Conservation (phyloP, 1,284 basidiomycete genomes). For the Malassezia nana region DNA sequence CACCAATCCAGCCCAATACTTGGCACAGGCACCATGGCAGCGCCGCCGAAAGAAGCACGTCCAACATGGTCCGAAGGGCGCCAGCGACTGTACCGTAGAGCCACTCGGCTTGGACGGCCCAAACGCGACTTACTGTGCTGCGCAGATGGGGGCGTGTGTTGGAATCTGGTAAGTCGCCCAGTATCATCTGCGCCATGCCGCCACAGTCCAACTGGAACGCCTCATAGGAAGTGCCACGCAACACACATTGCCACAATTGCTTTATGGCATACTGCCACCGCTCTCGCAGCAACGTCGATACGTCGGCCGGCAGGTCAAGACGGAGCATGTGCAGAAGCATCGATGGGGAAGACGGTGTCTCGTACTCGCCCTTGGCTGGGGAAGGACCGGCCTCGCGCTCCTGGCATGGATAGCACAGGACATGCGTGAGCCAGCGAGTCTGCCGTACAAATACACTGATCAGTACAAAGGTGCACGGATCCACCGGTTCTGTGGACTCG, state of each 20-base stretch:
- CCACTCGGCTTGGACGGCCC: slow-evolving; percentile 18
- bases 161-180: background rate
- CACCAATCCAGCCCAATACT: slow-evolving; percentile 15
- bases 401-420: slow-evolving; percentile 7
- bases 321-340: slow-evolving; percentile 6
- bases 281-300: background rate
- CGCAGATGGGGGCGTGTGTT: background rate
- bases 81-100: slow-evolving; percentile 23
- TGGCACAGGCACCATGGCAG: slow-evolving; percentile 12
- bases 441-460: slow-evolving; percentile 5
- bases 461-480: slow-evolving; percentile 1
- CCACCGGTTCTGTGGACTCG: background rate
- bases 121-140: background rate
- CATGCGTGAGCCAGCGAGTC: slow-evolving; percentile 12
- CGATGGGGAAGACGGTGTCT: background rate
- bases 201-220: slow-evolving; percentile 12
- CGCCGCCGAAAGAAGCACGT: slow-evolving; percentile 10
- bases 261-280: background rate
- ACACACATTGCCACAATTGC: slow-evolving; percentile 6
- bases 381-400: background rate
- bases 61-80: slow-evolving; percentile 21
- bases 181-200: background rate
- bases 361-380: background rate
- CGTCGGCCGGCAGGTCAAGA: background rate
- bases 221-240: slow-evolving; percentile 6